These are phyloP conservation scores for Talaromyces trachyspermus DNA, from an alignment of 495 filamentous ascomycete genomes.

Conservation along the genomic window DNA sequence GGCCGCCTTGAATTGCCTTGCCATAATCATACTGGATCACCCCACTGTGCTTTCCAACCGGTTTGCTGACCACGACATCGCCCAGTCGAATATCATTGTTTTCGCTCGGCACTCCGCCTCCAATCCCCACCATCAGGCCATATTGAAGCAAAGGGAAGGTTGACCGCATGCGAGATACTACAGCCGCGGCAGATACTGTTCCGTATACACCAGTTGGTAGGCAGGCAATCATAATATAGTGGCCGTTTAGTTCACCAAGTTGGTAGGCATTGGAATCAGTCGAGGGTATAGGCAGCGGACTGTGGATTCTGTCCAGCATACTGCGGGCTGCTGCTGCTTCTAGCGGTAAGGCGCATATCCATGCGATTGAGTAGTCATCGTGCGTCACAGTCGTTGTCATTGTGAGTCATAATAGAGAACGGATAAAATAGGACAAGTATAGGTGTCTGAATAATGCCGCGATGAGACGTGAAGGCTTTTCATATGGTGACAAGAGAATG, in stretches of 20 bases:
- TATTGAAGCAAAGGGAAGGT: conserved; percentile 26
- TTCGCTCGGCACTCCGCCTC: conserved; percentile 28
- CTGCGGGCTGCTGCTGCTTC: conserved; percentile 29
- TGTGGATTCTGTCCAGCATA: conserved; percentile 35
- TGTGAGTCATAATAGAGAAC: no score
- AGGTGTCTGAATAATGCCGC: no score
- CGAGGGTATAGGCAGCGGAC: conserved; percentile 15
- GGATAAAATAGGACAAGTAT: no score
- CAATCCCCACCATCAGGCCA: conserved; percentile 39
- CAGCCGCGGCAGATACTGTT: conserved; percentile 21
- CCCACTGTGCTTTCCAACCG: conserved; percentile 6
- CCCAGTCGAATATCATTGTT: conserved; percentile 35
- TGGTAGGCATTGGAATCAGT: conserved; percentile 23
- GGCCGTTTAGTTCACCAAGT: conserved; percentile 24
- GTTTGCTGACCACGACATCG: conserved; percentile 32
- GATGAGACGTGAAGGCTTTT: no score
- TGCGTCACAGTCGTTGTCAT: conserved; percentile 9
- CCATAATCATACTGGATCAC: conserved; percentile 15
- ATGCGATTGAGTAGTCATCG: conserved; percentile 40
- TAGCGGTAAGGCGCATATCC: conserved; percentile 34
- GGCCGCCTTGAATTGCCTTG: not conserved
- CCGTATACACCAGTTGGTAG: conserved; percentile 17
- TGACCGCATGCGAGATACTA: conserved; percentile 22
- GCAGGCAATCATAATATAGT: conserved; percentile 26
- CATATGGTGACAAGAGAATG: not conserved